Base-by-base conservation (phyloP, 257 asterid species). In the Jaltomata sinuosa region DNA sequence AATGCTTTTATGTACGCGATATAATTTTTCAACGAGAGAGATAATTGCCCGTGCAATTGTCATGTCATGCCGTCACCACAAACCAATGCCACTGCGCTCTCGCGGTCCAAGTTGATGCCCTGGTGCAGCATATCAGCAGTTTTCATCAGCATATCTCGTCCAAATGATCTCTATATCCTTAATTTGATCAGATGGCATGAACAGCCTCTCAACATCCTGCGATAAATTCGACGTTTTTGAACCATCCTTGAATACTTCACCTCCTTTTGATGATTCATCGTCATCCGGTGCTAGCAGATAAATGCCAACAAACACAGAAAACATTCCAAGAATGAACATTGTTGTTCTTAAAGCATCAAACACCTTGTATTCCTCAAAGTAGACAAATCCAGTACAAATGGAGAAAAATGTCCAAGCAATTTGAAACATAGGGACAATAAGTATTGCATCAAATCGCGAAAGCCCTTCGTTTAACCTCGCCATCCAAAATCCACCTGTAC, bases 401-500 rank as follows among this genome's bases (percentile, higher is more conserved):
- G 99, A 96, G 91, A 94, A 96, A 86, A 93, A 93, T 3, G 99
- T 96, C 99, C 99, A 96, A 83, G 93, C 95, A 72, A 96, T 94
- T 92, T 96, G 99, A 89, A 96, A 94, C 99, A 96, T 96, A 71
- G 99, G 99, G 85, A 96, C 99, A 49, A 96, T 96, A 85, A 94
- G 97, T 84, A 94, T 96, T 76, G 98, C 98, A 86, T 96, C 99
- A 86, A 94, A 96, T 80, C 92, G 91, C 42, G 97, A 93, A 79
- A 96, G 84, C 79, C 99, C 99, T 90, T 96, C 96, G 81, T 96
- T 94, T 86, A 96, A 88, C 88, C 98, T 90, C 52, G 99, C 91
- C 99, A 96, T 96, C 99, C 99, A 96, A 90, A 96, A 96, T 82
- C 99, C 99, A 84, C 98, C 99, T 72, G 99, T 96, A 86, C 97